A percentile compares a stretch with the other conserved stretches of the same genome.
phyloP scores from a whole-genome alignment of 164 flowering plant species.

The Cinnamomum chago region DNA sequence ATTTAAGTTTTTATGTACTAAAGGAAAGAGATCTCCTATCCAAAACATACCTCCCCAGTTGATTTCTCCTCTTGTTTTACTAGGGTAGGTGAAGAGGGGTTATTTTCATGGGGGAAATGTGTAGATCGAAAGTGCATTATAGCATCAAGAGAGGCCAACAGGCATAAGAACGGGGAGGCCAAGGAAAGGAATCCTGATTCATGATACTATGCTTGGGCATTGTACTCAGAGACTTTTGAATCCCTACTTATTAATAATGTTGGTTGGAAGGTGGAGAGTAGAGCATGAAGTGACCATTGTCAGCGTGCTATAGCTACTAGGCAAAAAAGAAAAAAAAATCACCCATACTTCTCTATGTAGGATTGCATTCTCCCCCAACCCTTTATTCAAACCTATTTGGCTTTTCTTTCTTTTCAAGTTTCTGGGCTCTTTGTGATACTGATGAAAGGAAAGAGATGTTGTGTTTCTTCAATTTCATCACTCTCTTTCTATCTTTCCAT shows the following conservation, averaged over 20 bases:
- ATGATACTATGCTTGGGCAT: slow-evolving; percentile 19
- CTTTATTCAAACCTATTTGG: background rate
- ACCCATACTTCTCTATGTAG: background rate
- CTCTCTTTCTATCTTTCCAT: background rate
- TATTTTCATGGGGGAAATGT: too few species aligned
- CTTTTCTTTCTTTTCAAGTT: background rate
- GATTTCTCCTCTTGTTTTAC: too few species aligned
- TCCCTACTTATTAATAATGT: slow-evolving; percentile 18
- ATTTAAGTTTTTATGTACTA: too few species aligned
- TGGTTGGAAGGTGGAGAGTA: slow-evolving; percentile 6
- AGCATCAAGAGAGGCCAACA: background rate
- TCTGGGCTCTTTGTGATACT: background rate
- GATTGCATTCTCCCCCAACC: background rate
- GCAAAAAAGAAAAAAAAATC: background rate
- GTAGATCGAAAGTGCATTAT: background rate
- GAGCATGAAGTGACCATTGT: slow-evolving; percentile 17
- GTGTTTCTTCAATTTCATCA: background rate
- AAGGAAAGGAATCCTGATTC: slow-evolving; percentile 23
- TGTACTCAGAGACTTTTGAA: slow-evolving; percentile 1
- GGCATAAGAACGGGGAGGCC: slow-evolving; percentile 23
- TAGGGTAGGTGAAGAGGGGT: background rate
- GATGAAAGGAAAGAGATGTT: background rate
- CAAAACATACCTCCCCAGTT: background rate
- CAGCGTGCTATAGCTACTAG: slow-evolving; percentile 5
- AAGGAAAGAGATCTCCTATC: background rate